These are phyloP conservation scores for Aspergillus sclerotialis DNA, from an alignment of 2,329 filamentous ascomycete genomes.

Conservation along the genomic window DNA sequence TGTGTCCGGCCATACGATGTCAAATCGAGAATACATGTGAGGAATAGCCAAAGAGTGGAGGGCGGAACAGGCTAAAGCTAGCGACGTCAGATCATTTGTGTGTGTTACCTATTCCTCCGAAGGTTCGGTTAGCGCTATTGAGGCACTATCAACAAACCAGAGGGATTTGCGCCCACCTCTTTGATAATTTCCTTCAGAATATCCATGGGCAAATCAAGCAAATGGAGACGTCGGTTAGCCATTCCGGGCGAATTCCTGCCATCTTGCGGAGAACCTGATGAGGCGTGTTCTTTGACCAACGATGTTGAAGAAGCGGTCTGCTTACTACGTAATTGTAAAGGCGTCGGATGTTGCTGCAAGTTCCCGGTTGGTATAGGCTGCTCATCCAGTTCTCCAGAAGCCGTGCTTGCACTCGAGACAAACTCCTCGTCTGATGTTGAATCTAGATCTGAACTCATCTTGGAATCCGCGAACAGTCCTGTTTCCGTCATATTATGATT, in stretches of 20 bases:
- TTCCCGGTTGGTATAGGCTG: slow-evolving; percentile 6
- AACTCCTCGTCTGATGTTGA: slow-evolving; percentile 23
- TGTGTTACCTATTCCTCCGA: slow-evolving; percentile 63
- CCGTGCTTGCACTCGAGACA: slow-evolving; percentile 19
- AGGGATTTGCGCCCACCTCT: slow-evolving; percentile 57
- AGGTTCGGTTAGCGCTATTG: no score
- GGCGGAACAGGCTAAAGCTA: slow-evolving; percentile 70
- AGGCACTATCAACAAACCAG: no score
- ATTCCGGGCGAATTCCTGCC: not conserved
- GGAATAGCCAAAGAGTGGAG: slow-evolving; percentile 69
- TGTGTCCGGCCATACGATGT: slow-evolving; percentile 80
- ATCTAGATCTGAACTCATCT: slow-evolving; percentile 15
- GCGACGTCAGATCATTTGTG: slow-evolving; percentile 72
- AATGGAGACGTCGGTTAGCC: slow-evolving; percentile 49
- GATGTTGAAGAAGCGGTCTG: not conserved
- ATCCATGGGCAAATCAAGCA: slow-evolving; percentile 72
- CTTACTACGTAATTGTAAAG: not conserved
- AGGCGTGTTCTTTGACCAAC: not conserved
- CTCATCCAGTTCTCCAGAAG: slow-evolving; percentile 13
- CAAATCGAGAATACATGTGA: slow-evolving; percentile 76
- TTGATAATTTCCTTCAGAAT: slow-evolving; percentile 71
- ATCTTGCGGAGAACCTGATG: not conserved
- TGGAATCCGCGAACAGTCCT: slow-evolving; percentile 17
- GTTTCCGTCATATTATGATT: slow-evolving; percentile 17
- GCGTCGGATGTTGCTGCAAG: slow-evolving; percentile 2